These are phyloP conservation scores for Saccharomyces kudriavzevii DNA, from an alignment of 805 yeast genomes.

Conservation along the genomic window DNA sequence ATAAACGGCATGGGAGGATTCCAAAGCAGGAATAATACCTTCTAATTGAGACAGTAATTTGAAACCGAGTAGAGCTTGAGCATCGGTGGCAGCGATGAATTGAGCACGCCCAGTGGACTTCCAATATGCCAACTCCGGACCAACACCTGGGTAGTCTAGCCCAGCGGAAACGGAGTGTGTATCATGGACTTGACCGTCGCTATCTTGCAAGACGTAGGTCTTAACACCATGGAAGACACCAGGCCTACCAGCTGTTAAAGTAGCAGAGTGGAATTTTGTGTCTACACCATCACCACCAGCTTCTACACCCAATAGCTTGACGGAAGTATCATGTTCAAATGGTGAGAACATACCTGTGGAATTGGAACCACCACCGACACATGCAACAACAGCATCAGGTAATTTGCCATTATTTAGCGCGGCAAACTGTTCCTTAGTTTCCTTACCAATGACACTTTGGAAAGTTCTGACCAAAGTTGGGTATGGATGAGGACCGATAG, in stretches of 20 bases:
- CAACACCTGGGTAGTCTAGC: slow-evolving; percentile 97
- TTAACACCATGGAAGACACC: slow-evolving; percentile 98
- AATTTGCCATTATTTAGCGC: slow-evolving; percentile 69
- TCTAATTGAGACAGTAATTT: slow-evolving; percentile 81
- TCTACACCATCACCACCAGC: slow-evolving; percentile 98
- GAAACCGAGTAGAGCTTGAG: slow-evolving; percentile 91
- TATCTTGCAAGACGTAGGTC: slow-evolving; percentile 84
- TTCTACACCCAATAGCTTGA: slow-evolving; percentile 85
- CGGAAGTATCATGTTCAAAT: slow-evolving; percentile 72
- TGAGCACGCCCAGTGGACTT: slow-evolving; percentile 87
- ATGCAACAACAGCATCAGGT: slow-evolving; percentile 93
- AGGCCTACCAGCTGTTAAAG: slow-evolving; percentile 86
- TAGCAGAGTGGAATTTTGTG: slow-evolving; percentile 86
- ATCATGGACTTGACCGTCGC: slow-evolving; percentile 93
- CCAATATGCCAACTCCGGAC: slow-evolving; percentile 96
- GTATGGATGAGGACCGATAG: slow-evolving; percentile 98
- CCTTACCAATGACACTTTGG: slow-evolving; percentile 95
- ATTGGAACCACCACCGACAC: slow-evolving; percentile 99
- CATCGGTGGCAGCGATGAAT: slow-evolving; percentile 87
- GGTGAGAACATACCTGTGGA: slow-evolving; percentile 94
- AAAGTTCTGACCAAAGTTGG: slow-evolving; percentile 96
- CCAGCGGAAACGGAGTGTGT: slow-evolving; percentile 99
- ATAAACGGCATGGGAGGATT: slow-evolving; percentile 90
- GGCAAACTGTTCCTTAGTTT: slow-evolving; percentile 85
- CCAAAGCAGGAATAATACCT: slow-evolving; percentile 98